These are phyloP conservation scores for Ogataea salicorniae DNA, from an alignment of 805 yeast genomes.

Conservation along the genomic window DNA sequence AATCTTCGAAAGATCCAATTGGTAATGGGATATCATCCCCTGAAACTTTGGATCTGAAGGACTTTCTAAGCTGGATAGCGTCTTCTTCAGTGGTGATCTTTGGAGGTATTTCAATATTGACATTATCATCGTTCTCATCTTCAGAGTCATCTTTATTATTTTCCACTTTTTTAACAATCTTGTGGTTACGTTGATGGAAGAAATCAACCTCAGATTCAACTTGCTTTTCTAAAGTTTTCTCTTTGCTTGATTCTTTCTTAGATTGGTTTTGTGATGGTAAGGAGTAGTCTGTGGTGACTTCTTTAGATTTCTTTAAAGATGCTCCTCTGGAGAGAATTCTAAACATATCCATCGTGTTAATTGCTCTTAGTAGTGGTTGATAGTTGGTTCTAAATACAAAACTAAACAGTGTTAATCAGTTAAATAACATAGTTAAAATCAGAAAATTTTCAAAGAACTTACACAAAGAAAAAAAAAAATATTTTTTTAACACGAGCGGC, in stretches of 20 bases:
- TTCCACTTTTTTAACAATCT: conserved; percentile 13
- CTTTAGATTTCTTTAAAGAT: conserved; percentile 54
- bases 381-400: too few relatives aligned
- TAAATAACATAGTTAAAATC: not conserved
- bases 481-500: not conserved
- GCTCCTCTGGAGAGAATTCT: conserved; percentile 85
- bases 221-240: conserved; percentile 39
- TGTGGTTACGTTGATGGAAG: conserved; percentile 55
- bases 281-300: conserved; percentile 38
- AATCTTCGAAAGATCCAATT: conserved; percentile 81
- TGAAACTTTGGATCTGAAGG: conserved; percentile 61
- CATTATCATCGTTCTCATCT: conserved; percentile 26
- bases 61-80: conserved; percentile 55
- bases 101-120: conserved; percentile 1
- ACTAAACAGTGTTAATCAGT: not conserved
- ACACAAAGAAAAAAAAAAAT: too few relatives aligned
- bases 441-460: not conserved
- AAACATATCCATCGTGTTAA: conserved; percentile 72
- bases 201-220: conserved; percentile 78
- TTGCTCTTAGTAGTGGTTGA: too few relatives aligned
- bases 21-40: conserved; percentile 91
- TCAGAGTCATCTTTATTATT: conserved; percentile 25
- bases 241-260: conserved; percentile 28
- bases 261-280: conserved; percentile 23
- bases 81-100: conserved; percentile 50